Conservation (phyloP, 768 basidiomycete genomes). For the Podaxis mareebaensis region DNA sequence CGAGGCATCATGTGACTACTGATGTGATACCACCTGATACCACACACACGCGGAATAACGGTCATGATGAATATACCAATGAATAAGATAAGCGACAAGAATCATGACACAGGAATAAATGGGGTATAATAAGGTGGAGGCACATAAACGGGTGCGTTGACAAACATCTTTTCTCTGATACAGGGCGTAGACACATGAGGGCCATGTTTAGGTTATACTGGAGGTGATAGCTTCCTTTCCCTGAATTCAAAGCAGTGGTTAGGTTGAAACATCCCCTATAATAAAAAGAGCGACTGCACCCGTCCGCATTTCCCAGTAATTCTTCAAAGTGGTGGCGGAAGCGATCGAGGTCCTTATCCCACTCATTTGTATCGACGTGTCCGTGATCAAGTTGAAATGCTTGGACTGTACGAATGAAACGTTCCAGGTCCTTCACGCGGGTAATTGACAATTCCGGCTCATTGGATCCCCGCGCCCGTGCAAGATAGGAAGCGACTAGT, state of each 20-base stretch:
- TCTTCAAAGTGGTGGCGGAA: constrained; percentile 29
- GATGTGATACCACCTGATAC: background rate
- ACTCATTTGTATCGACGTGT: constrained; percentile 34
- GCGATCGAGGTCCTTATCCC: constrained; percentile 30
- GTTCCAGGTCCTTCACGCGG: constrained; percentile 61
- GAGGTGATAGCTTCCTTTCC: constrained; percentile 13
- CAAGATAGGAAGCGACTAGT: constrained; percentile 70
- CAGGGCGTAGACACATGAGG: background rate
- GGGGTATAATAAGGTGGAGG: background rate
- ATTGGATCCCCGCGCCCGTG: constrained; percentile 64
- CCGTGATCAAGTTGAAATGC: constrained; percentile 63
- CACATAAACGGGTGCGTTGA: background rate
- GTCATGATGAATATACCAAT: background rate
- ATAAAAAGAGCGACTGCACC: constrained; percentile 18
- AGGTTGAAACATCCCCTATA: too few relatives aligned
- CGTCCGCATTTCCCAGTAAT: constrained; percentile 29
- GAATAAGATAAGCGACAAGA: background rate
- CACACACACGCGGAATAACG: background rate
- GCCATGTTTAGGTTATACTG: background rate
- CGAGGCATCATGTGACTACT: background rate
- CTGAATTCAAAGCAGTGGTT: background rate
- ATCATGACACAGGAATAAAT: background rate
- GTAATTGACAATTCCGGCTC: constrained; percentile 67
- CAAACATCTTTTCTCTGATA: background rate
- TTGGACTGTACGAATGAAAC: constrained; percentile 62